Evolutionary conservation across 805 yeast genomes (phyloP).

Genomic region (Kurtzmaniella cleridarum): DNA sequence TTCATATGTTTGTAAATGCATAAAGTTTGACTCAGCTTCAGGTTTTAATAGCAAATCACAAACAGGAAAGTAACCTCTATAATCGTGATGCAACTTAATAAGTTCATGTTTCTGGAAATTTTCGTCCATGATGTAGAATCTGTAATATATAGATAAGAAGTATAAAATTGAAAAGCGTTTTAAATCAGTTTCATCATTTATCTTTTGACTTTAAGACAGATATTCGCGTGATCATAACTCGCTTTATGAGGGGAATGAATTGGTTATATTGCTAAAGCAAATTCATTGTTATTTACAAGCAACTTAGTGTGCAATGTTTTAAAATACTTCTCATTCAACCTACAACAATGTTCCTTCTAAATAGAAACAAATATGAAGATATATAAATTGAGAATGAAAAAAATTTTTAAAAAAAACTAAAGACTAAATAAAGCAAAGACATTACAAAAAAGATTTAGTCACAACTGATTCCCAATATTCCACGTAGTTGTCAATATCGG

Average conservation of each 20-base stretch:
- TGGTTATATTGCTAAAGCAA: no score
- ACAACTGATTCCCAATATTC: constrained; percentile 44
- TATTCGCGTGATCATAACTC: background rate
- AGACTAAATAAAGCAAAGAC: background rate
- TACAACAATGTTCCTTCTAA: no score
- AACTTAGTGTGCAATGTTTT: no score
- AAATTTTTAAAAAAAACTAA: background rate
- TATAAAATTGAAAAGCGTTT: no score
- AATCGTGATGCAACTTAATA: constrained; percentile 14
- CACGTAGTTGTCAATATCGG: constrained; percentile 36
- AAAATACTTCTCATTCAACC: no score
- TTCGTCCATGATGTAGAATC: constrained; percentile 11
- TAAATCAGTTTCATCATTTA: no score
- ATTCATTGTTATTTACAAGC: no score
- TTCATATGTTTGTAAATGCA: constrained; percentile 14
- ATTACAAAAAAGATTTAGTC: constrained; percentile 23
- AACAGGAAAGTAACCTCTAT: constrained; percentile 14
- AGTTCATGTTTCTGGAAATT: constrained; percentile 15
- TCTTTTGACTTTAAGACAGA: background rate
- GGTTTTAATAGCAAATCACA: constrained; percentile 8
- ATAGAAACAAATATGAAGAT: no score
- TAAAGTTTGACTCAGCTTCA: background rate
- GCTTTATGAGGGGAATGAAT: background rate
- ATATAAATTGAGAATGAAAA: background rate
- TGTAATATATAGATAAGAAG: background rate